phyloP scores from a whole-genome alignment of 2,329 filamentous ascomycete species.

The Sporothrix brunneoviolacea region DNA sequence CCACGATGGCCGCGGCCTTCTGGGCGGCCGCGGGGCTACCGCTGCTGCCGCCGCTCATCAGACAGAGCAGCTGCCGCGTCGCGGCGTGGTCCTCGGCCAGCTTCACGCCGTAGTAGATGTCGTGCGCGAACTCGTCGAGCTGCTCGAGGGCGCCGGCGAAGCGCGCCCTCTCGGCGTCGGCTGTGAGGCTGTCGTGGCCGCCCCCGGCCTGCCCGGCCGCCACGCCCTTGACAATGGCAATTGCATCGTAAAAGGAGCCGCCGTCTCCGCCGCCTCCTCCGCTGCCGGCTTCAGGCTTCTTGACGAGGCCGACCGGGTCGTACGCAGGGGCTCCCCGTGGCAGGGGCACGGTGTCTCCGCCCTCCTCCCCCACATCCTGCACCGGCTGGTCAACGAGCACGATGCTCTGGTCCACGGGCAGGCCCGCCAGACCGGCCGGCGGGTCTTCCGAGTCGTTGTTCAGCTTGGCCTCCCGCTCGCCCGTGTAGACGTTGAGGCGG shows the following conservation, averaged over 20 bases:
- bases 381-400: constrained; percentile 46
- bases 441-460: constrained; percentile 50
- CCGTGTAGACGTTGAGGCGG: constrained; percentile 57
- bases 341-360: constrained; percentile 23
- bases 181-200: background rate
- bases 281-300: constrained; percentile 35
- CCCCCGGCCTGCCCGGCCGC: background rate
- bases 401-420: constrained; percentile 46
- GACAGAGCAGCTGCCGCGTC: constrained; percentile 49
- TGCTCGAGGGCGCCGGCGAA: constrained; percentile 48
- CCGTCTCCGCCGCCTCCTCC: background rate
- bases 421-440: constrained; percentile 37
- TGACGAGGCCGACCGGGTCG: constrained; percentile 50
- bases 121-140: constrained; percentile 59
- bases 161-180: constrained; percentile 20
- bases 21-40: constrained; percentile 32
- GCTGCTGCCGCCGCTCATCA: constrained; percentile 34
- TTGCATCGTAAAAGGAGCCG: constrained; percentile 37
- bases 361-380: constrained; percentile 15
- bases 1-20: constrained; percentile 51
- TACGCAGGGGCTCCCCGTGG: constrained; percentile 49
- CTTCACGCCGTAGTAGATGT: constrained; percentile 63
- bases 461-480: constrained; percentile 59
- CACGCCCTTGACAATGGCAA: constrained; percentile 43
- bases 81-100: constrained; percentile 50